Evolutionary conservation across 306 rosid genomes (phyloP).

Genomic region (Cicer pinnatifidum): DNA sequence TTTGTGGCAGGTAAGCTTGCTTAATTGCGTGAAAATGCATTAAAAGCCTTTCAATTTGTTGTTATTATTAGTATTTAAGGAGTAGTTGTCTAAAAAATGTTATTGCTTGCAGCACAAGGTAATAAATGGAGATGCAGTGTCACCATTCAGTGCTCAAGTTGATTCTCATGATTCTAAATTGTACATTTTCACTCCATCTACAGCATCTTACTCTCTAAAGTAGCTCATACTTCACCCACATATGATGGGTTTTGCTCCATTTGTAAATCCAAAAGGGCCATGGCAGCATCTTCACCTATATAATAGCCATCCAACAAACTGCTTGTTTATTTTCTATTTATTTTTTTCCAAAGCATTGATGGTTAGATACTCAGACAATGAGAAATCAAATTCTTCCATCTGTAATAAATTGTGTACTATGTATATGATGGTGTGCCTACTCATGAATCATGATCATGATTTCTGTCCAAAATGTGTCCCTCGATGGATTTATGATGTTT

Average conservation of each 20-base stretch:
- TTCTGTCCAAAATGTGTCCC: constrained; percentile 21
- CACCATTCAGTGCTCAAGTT: constrained; percentile 69
- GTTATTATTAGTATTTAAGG: constrained; percentile 16
- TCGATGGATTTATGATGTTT: constrained; percentile 22
- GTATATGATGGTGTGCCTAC: neutral
- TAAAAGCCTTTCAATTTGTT: constrained; percentile 14
- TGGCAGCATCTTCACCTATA: neutral
- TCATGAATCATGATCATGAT: constrained; percentile 39
- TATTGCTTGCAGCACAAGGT: constrained; percentile 73
- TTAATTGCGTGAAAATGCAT: constrained; percentile 28
- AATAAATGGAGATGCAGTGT: constrained; percentile 53
- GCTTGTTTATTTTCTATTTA: neutral
- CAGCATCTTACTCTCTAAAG: constrained; percentile 40
- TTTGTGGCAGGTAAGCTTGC: constrained; percentile 81
- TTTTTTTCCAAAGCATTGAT: neutral
- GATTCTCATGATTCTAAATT: constrained; percentile 65
- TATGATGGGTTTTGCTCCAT: neutral
- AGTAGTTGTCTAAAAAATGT: constrained; percentile 18
- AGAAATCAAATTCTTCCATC: neutral
- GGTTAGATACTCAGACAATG: neutral
- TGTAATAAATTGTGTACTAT: constrained; percentile 27
- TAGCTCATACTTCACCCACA: constrained; percentile 42
- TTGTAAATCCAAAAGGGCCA: constrained; percentile 17
- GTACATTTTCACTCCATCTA: constrained; percentile 64
- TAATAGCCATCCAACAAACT: neutral